Evolutionary conservation across 1,139 yeast genomes (phyloP).

Genomic region (Kurtzmaniella quercitrusa): DNA sequence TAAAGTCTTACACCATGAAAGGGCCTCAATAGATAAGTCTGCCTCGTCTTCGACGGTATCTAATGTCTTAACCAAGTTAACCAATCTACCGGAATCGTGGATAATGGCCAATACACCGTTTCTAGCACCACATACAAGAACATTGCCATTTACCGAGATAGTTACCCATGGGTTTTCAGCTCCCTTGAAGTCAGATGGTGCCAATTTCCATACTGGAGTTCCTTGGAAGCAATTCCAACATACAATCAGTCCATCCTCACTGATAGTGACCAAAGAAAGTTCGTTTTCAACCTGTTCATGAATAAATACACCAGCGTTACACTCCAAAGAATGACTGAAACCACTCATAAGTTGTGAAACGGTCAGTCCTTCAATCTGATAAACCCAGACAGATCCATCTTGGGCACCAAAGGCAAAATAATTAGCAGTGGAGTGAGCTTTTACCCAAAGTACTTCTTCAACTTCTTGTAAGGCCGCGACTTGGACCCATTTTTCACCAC

Average conservation of each 20-base stretch:
- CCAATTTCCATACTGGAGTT: slow-evolving; percentile 61
- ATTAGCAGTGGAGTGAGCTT: slow-evolving; percentile 71
- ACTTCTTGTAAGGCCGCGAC: slow-evolving; percentile 77
- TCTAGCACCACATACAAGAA: slow-evolving; percentile 74
- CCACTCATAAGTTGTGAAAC: slow-evolving; percentile 75
- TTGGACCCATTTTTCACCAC: slow-evolving; percentile 79
- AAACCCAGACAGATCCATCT: slow-evolving; percentile 95
- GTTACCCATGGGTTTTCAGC: slow-evolving; percentile 88
- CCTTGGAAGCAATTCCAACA: slow-evolving; percentile 89
- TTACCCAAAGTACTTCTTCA: slow-evolving; percentile 73
- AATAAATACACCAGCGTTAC: slow-evolving; percentile 74
- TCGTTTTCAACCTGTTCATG: slow-evolving; percentile 58
- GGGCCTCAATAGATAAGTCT: slow-evolving; percentile 81
- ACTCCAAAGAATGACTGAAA: slow-evolving; percentile 72
- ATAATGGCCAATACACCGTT: slow-evolving; percentile 81
- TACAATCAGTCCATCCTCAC: slow-evolving; percentile 86
- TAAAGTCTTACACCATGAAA: slow-evolving; percentile 71
- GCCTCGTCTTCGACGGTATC: slow-evolving; percentile 61
- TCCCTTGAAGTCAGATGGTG: slow-evolving; percentile 62
- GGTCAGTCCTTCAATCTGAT: slow-evolving; percentile 58
- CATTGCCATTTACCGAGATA: slow-evolving; percentile 42
- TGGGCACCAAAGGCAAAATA: slow-evolving; percentile 91
- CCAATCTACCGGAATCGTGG: slow-evolving; percentile 69
- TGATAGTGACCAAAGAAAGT: slow-evolving; percentile 65
- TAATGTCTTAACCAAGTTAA: slow-evolving; percentile 61